Base-by-base conservation (phyloP, 1,284 basidiomycete species). In the Mycosarcoma mackinlayi region DNA sequence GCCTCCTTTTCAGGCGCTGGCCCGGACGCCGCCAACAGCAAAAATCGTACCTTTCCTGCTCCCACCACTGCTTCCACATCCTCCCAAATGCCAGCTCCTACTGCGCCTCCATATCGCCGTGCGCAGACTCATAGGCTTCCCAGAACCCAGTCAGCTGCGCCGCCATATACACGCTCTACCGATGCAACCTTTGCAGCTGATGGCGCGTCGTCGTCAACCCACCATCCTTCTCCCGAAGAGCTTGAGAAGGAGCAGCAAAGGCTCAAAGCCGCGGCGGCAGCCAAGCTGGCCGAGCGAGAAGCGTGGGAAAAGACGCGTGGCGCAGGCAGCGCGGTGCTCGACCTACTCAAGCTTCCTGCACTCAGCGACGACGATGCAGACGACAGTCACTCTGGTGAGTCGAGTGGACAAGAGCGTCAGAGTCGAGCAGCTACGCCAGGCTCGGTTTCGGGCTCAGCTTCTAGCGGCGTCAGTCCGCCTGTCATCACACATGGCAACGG, bases 251-350 rank as follows among this genome's bases (percentile, higher is more conserved):
- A 72, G 49, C 50, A 60, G 10, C 63, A 72, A 21, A 54, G 63
- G 0, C 59, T 72, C 31, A 59, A 63, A 19, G 63, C 59, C 13
- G 63, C 59, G 4, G 73, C 68, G 10, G 73, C 75, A 13, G 76
- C 76, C n/a, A 72, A 72, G 37, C 54, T 69, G 23, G 75, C 74
- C 4, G 76, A 77, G 28, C 54, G 67, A 34, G 69, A 75, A 38
- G 74, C 75, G 1, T 81, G 79, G 79, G 76, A 80, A 34, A 63
- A 67, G 38, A 81, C 75, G 0, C 62, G 79, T 6, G 79, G 79
- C 9, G 79, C 79, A 5, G 79, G 79, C 1, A 78, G 76, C 42
- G 59, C 61, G 13, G 79, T 81, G 13, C 63, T 81, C 24, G 65
- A 74, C 33, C 49, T 77, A 30, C 68, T 73, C 35, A 71, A 75